Percentiles rank a stretch among this genome's conserved stretches.
Conservation (phyloP, 1,284 basidiomycete species). For the Athelia psychrophila region DNA sequence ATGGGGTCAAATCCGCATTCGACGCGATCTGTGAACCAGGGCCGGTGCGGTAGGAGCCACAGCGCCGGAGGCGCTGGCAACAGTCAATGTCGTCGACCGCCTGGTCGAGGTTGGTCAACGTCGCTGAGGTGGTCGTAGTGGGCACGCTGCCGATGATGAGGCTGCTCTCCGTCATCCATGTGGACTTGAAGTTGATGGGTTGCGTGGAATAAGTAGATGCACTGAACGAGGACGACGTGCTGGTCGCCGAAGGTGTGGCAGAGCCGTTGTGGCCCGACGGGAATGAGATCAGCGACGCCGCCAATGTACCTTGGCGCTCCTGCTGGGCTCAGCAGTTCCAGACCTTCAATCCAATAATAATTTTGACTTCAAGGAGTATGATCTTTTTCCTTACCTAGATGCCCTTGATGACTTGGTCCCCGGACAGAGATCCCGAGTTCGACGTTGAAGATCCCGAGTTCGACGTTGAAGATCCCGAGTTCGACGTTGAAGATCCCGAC, state of each 20-base stretch:
- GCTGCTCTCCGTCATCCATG: constrained; percentile 39
- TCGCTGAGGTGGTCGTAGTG: constrained; percentile 22
- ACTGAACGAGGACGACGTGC: neutral
- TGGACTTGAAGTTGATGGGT: constrained; percentile 28
- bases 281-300: neutral
- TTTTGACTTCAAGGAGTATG: neutral
- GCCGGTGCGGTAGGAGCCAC: constrained; percentile 32
- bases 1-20: constrained; percentile 30
- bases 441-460: neutral
- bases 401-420: neutral
- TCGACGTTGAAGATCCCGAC: neutral
- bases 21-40: constrained; percentile 24
- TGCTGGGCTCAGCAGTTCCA: neutral
- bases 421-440: neutral
- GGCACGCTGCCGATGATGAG: constrained; percentile 36
- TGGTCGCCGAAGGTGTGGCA: neutral
- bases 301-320: neutral
- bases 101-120: constrained; percentile 56
- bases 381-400: neutral
- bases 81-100: constrained; percentile 39
- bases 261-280: neutral
- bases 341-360: neutral
- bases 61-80: constrained; percentile 22
- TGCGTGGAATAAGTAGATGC: neutral
- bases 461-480: neutral